A percentile compares a stretch with the other conserved stretches of the same genome.
phyloP scores from a whole-genome alignment of 2,329 filamentous ascomycete species.

The Fusarium sororula region DNA sequence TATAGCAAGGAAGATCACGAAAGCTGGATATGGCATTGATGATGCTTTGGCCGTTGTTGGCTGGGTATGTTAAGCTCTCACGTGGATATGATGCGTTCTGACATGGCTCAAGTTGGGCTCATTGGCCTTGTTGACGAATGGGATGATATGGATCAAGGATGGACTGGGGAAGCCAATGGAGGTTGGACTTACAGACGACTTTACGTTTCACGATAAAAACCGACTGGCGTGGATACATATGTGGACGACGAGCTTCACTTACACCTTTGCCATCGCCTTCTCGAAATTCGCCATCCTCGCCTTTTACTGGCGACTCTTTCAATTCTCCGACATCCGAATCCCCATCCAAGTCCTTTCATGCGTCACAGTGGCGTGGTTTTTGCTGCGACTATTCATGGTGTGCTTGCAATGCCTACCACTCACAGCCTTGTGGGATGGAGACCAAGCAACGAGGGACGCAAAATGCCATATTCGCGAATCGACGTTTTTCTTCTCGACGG shows the following conservation, averaged over 20 bases:
- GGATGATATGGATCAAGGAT: constrained; percentile 27
- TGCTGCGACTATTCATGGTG: constrained; percentile 44
- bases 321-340: constrained; percentile 40
- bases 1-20: constrained; percentile 33
- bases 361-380: constrained; percentile 40
- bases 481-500: constrained; percentile 47
- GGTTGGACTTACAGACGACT: constrained; percentile 19
- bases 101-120: constrained; percentile 21
- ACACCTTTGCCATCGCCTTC: constrained; percentile 42
- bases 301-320: constrained; percentile 46
- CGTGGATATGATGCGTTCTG: not conserved
- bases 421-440: constrained; percentile 45
- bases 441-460: constrained; percentile 29
- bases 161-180: constrained; percentile 32
- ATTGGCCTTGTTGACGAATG: constrained; percentile 28
- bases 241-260: constrained; percentile 42
- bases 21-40: constrained; percentile 35
- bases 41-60: constrained; percentile 34
- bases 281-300: constrained; percentile 43
- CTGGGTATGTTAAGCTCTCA: constrained; percentile 21
- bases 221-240: constrained; percentile 35
- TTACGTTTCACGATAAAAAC: constrained; percentile 19
- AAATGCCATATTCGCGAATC: constrained; percentile 45
- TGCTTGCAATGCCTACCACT: constrained; percentile 48
- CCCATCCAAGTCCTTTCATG: constrained; percentile 42